Evolutionary conservation across 2,329 filamentous ascomycete species (phyloP), one percentile per base, ranked within the genome.

Genomic region (Dryadomyces quercus-mongolicae): DNA sequence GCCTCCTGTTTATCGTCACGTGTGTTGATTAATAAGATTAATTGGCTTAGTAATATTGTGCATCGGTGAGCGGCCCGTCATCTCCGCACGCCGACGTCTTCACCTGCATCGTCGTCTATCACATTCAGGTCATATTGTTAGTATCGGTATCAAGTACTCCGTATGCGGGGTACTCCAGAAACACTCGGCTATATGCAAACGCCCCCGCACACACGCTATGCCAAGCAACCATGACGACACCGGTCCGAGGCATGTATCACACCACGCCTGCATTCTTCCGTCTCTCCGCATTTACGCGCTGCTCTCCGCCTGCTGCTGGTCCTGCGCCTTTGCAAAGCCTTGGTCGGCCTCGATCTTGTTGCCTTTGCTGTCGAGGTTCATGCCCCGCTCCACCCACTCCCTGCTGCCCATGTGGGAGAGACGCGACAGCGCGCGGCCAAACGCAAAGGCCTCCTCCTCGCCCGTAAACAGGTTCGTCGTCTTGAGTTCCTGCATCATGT

Each of bases 361-460:
- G 13, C 84, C 84, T 57, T 75, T 70, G 57, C 68, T 72, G 69
- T 87, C 83, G 54, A 88, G 64, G 0, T 84, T 77, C 75, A 82
- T 80, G 1, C 81, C 91, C 15, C 90, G 71, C 70, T 97, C 92
- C 3, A 97, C 87, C 93, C 93, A 98, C 67, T 96, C 86, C 67
- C 83, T 81, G 66, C 88, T 93, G 20, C 90, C 88, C 93, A 98
- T 98, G 70, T 97, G 90, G 54, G 76, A 85, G 57, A 98, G 71
- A 54, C 93, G 75, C 53, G 85, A 91, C 61, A 97, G 68, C 1
- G 93, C 93, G 53, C 93, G 75, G 22, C 90, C 90, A 73, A 98
- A 98, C 0, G 93, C 93, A 72, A 98, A 98, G 0, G 89, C 81
- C 70, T 98, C 93, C 72, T 98, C 93, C 56, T 96, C 93, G 44